Base-by-base conservation (phyloP, 1,284 basidiomycete genomes). In the Puccinia sorghi region DNA sequence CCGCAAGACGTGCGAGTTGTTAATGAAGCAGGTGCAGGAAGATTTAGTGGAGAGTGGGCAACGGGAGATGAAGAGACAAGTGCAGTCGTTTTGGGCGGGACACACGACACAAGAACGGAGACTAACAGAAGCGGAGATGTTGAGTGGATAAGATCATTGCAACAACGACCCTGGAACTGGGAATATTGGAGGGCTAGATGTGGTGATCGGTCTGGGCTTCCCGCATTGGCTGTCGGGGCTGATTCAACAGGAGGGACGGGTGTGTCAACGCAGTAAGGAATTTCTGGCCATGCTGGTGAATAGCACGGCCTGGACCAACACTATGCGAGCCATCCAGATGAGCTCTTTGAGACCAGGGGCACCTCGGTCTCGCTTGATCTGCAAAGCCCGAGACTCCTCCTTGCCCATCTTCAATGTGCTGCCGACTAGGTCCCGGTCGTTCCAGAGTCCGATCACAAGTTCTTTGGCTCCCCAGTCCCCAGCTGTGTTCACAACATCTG, bases 181-280 rank as follows among this genome's bases (percentile, higher is more conserved):
- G 87, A 92, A 17, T 87, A 96, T 46, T 88, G 93, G 27, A 87
- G 94, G 72, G 87, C n/a, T n/a, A n/a, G 94, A 96, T 83, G 92
- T 92, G 0, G 93, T 96, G 48, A 89, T 96, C 80, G 92, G 94
- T 89, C 88, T 94, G 25, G 93, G 93, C 0, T 94, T 95, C 83
- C 93, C 93, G 0, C 88, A 89, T 76, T 90, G 88, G 78, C 80
- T 93, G 67, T 90, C 92, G 0, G 92, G 90, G 82, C 90, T 92
- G 89, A 87, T 91, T 48, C 94, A 96, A 86, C 93, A 96, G 89
- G 90, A 91, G 5, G 93, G 94, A 46, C 87, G 93, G 81, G 93
- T 93, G 20, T 94, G 94, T 4, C 89, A 94, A 63, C 87, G 93
- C 72, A 88, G 91, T 66, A 89, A 90, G 57, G 93, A 95, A 83